Percentiles rank a stretch among this genome's conserved stretches.
Conservation (phyloP, 2,329 filamentous ascomycete genomes). For the Cucurbitaria berberidis region DNA sequence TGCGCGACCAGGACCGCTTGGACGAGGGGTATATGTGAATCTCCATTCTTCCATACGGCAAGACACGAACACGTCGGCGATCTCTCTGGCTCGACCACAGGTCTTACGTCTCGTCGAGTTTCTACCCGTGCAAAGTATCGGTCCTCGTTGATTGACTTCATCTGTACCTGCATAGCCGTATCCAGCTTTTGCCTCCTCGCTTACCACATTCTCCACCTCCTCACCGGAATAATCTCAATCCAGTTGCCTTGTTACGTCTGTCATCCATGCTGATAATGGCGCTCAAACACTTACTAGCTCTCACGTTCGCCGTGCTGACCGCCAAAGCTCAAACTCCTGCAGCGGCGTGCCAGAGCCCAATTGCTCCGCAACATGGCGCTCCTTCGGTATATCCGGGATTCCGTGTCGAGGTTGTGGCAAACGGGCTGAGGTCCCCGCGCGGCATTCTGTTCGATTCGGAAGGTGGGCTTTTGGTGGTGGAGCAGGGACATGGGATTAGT, state of each 20-base stretch:
- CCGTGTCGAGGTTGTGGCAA: slow-evolving; percentile 54
- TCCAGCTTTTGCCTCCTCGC: slow-evolving; percentile 1
- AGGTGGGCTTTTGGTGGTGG: slow-evolving; percentile 58
- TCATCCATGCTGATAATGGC: slow-evolving; percentile 21
- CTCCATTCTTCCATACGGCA: slow-evolving; percentile 3
- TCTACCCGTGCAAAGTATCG: not conserved
- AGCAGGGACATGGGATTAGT: slow-evolving; percentile 50
- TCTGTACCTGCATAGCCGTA: slow-evolving; percentile 12
- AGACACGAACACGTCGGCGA: not conserved
- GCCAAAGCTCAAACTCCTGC: slow-evolving; percentile 33
- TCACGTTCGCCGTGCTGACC: slow-evolving; percentile 28
- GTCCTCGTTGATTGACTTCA: slow-evolving; percentile 3
- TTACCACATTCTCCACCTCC: slow-evolving; percentile 1
- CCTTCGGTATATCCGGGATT: slow-evolving; percentile 54
- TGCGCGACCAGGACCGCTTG: slow-evolving; percentile 10
- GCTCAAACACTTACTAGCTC: slow-evolving; percentile 34
- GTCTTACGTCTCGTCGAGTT: not conserved
- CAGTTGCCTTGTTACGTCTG: slow-evolving; percentile 18
- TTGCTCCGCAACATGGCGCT: slow-evolving; percentile 46
- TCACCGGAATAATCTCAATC: slow-evolving; percentile 1
- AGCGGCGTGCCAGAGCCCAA: slow-evolving; percentile 44
- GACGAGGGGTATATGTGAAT: slow-evolving; percentile 22
- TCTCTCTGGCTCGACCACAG: not conserved
- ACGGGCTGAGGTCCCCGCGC: slow-evolving; percentile 53
- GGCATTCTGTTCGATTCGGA: slow-evolving; percentile 56